These are phyloP conservation scores for Nemania sp. DNA, from an alignment of 2,329 filamentous ascomycete species.

Conservation along the genomic window DNA sequence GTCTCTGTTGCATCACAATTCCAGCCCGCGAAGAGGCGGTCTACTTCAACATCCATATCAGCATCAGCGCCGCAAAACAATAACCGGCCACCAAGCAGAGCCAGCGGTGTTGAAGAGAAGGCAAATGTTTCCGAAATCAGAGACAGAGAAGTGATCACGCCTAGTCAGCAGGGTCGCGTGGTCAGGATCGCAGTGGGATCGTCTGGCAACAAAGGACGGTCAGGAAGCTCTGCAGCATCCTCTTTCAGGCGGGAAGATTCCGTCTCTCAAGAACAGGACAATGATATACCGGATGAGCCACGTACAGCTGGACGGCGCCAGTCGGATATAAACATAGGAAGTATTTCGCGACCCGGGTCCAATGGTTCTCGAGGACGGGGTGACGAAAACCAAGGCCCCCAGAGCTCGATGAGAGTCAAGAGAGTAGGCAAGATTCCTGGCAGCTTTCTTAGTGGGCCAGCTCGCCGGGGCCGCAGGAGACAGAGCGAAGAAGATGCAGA, in stretches of 20 bases:
- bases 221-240: slow-evolving; percentile 42
- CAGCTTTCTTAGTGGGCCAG: slow-evolving; percentile 78
- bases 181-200: slow-evolving; percentile 60
- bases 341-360: slow-evolving; percentile 56
- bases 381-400: slow-evolving; percentile 66
- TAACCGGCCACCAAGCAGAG: slow-evolving; percentile 47
- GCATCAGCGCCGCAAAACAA: slow-evolving; percentile 47
- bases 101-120: slow-evolving; percentile 47
- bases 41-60: slow-evolving; percentile 48
- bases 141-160: slow-evolving; percentile 55
- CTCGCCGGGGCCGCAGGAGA: slow-evolving; percentile 70
- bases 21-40: slow-evolving; percentile 49
- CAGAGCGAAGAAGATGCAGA: slow-evolving; percentile 69
- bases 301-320: slow-evolving; percentile 54
- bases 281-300: slow-evolving; percentile 52
- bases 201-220: slow-evolving; percentile 48
- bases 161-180: slow-evolving; percentile 53
- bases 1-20: slow-evolving; percentile 30
- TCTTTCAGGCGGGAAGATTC: slow-evolving; percentile 41
- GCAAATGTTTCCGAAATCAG: slow-evolving; percentile 39
- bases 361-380: slow-evolving; percentile 54
- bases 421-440: slow-evolving; percentile 74
- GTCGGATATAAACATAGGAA: slow-evolving; percentile 52
- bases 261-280: slow-evolving; percentile 41
- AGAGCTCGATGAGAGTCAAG: slow-evolving; percentile 78